Conservation (phyloP, 2,329 filamentous ascomycete species). For the Alternaria gaisen region DNA sequence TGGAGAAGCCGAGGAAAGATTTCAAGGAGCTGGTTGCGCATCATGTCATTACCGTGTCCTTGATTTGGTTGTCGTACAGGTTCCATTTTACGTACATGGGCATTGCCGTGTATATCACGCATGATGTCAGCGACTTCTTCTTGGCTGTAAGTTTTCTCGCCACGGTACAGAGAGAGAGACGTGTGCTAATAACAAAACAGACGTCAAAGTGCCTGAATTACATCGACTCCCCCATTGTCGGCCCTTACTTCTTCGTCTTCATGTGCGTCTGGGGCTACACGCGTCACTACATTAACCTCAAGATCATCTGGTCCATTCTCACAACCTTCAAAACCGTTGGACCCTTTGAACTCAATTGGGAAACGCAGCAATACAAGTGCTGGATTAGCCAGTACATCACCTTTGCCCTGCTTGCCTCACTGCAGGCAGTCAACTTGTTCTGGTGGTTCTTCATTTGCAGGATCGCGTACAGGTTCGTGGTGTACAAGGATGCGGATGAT, state of each 20-base stretch:
- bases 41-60: slow-evolving; percentile 84
- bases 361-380: slow-evolving; percentile 79
- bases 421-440: slow-evolving; percentile 81
- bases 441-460: slow-evolving; percentile 82
- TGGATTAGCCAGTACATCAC: slow-evolving; percentile 74
- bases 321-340: slow-evolving; percentile 79
- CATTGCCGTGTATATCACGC: slow-evolving; percentile 90
- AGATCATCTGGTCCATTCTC: slow-evolving; percentile 77
- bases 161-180: too few species aligned
- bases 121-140: slow-evolving; percentile 96
- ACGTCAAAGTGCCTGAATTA: slow-evolving; percentile 94
- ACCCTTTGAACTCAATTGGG: slow-evolving; percentile 80
- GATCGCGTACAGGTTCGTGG: slow-evolving; percentile 75
- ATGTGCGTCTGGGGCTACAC: slow-evolving; percentile 87
- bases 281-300: slow-evolving; percentile 83
- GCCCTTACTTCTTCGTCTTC: slow-evolving; percentile 85
- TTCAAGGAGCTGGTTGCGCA: slow-evolving; percentile 93
- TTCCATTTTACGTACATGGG: slow-evolving; percentile 98
- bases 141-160: slow-evolving; percentile 72
- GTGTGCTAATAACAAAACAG: slow-evolving; percentile 52
- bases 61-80: slow-evolving; percentile 88
- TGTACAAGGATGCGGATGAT: slow-evolving; percentile 69
- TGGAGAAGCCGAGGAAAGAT: slow-evolving; percentile 94
- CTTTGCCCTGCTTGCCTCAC: slow-evolving; percentile 67
- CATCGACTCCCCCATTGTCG: slow-evolving; percentile 79